These are phyloP conservation scores for Calonectria henricotiae DNA, from an alignment of 2,329 filamentous ascomycete genomes.

Conservation along the genomic window DNA sequence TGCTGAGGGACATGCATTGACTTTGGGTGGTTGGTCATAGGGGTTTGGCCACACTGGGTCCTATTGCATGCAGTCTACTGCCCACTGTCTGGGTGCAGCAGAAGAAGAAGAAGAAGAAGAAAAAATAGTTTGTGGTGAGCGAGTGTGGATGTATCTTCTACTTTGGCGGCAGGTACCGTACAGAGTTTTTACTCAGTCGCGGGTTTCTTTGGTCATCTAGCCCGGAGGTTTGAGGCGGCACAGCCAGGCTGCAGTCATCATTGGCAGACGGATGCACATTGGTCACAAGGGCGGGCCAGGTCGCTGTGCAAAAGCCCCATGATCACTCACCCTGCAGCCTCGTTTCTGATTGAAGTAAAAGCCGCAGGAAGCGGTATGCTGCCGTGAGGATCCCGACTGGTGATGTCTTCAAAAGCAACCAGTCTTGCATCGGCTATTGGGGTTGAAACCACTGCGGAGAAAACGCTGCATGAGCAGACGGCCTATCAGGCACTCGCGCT, in stretches of 20 bases:
- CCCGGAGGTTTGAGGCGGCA: slow-evolving; percentile 25
- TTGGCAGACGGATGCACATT: slow-evolving; percentile 28
- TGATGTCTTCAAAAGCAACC: slow-evolving; percentile 6
- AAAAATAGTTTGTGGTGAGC: not conserved
- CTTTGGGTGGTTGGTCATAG: slow-evolving; percentile 5
- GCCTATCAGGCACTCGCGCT: slow-evolving; percentile 10
- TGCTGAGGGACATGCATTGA: slow-evolving; percentile 16
- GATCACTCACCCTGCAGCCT: slow-evolving; percentile 31
- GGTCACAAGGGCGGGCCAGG: slow-evolving; percentile 26
- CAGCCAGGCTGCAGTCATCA: slow-evolving; percentile 32
- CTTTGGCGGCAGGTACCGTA: not conserved
- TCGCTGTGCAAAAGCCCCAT: slow-evolving; percentile 22
- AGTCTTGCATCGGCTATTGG: slow-evolving; percentile 2
- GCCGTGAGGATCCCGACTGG: slow-evolving; percentile 8
- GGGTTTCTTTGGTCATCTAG: slow-evolving; percentile 21
- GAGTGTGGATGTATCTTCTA: slow-evolving; percentile 6
- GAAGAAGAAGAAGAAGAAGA: not conserved
- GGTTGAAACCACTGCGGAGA: slow-evolving; percentile 15
- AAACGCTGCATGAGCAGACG: slow-evolving; percentile 2
- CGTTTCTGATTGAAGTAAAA: slow-evolving; percentile 26
- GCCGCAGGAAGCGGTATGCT: slow-evolving; percentile 20
- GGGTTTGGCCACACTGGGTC: not conserved
- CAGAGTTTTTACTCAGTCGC: slow-evolving; percentile 9
- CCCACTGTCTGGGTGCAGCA: not conserved
- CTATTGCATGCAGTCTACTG: slow-evolving; percentile 8